Conservation (phyloP, 306 rosid genomes). For the Aeschynomene evenia region DNA sequence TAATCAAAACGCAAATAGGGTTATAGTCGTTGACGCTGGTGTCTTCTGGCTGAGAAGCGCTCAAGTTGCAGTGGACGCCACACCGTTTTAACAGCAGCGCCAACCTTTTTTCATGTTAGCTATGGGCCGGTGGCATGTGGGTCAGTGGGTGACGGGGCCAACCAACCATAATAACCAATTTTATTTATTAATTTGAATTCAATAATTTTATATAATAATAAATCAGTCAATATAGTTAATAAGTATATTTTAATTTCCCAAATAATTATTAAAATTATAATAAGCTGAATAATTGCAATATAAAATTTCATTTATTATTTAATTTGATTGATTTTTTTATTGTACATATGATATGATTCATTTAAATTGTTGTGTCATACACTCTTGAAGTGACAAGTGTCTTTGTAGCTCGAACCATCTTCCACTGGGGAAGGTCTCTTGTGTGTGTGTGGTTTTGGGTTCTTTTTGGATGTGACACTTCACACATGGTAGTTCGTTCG, state of each 20-base stretch:
- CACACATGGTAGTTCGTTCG: background rate
- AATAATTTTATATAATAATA: too few relatives aligned
- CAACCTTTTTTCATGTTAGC: background rate
- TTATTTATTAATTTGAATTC: background rate
- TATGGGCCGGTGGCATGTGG: background rate
- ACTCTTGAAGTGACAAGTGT: background rate
- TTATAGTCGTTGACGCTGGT: background rate
- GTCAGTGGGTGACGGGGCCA: background rate
- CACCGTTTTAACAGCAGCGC: background rate
- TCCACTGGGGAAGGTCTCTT: background rate
- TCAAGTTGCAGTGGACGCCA: background rate
- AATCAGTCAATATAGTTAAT: too few relatives aligned
- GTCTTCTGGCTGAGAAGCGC: background rate
- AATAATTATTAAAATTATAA: too few relatives aligned
- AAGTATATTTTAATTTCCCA: too few relatives aligned
- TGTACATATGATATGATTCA: too few relatives aligned
- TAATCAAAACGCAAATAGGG: background rate
- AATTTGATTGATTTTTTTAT: too few relatives aligned
- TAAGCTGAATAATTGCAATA: too few relatives aligned
- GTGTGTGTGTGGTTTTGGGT: background rate
- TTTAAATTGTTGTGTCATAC: background rate
- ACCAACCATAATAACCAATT: background rate
- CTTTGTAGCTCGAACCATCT: background rate
- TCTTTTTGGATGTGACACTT: background rate
- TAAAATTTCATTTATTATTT: too few relatives aligned